phyloP scores from a whole-genome alignment of 2,329 filamentous ascomycete species.

The Knoxdaviesia proteae region DNA sequence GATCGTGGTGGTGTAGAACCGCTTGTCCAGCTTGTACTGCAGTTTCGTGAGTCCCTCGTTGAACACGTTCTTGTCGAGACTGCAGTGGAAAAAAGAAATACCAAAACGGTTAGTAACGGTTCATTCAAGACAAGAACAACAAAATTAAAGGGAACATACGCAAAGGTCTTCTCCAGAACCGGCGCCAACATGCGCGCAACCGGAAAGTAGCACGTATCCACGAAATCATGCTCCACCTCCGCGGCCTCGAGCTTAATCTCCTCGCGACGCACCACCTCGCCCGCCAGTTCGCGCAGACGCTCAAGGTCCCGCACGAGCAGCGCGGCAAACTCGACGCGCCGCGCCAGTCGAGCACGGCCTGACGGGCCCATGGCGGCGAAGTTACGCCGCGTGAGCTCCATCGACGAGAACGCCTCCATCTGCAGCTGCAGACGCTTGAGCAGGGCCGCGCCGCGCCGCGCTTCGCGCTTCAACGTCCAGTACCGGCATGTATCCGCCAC shows the following conservation, averaged over 20 bases:
- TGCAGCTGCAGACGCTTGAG: conserved; percentile 86
- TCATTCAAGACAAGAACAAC: background rate
- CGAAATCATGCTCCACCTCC: conserved; percentile 54
- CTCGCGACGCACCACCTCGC: conserved; percentile 56
- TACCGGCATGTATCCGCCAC: conserved; percentile 87
- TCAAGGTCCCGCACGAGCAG: conserved; percentile 57
- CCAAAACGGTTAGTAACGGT: conserved; percentile 16
- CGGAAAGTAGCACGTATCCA: conserved; percentile 85
- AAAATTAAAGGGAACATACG: conserved; percentile 34
- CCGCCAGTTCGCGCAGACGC: conserved; percentile 48
- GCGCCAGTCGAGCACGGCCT: conserved; percentile 54
- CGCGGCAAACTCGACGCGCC: conserved; percentile 77
- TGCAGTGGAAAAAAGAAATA: conserved; percentile 11
- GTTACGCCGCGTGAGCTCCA: conserved; percentile 88
- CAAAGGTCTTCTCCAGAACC: conserved; percentile 58
- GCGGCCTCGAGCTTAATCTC: conserved; percentile 55
- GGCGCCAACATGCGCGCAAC: conserved; percentile 56
- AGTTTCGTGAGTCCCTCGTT: conserved; percentile 27
- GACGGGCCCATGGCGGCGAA: conserved; percentile 87
- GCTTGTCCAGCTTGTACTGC: conserved; percentile 27
- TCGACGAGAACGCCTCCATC: conserved; percentile 89
- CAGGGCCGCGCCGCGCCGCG: conserved; percentile 72
- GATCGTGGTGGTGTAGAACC: conserved; percentile 36
- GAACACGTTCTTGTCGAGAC: conserved; percentile 45
- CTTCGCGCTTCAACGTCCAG: conserved; percentile 93